Evolutionary conservation across 176 grass and related monocot genomes (phyloP).

Genomic region (Areca catechu): DNA sequence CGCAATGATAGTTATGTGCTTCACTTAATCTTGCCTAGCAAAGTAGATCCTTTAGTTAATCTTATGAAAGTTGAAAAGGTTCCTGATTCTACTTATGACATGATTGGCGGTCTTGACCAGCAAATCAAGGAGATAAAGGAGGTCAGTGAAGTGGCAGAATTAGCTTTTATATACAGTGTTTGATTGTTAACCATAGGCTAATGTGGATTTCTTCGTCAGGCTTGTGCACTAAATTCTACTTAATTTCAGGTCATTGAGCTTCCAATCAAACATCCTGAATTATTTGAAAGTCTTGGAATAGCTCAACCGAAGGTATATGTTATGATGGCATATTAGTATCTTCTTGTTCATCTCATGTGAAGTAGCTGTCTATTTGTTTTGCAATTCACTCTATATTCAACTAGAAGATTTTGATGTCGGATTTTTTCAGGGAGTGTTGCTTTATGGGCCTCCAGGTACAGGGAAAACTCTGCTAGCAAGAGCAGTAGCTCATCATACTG

Average conservation of each 20-base stretch:
- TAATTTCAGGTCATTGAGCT: conserved; percentile 87
- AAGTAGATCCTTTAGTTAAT: conserved; percentile 95
- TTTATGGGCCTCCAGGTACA: conserved; percentile 94
- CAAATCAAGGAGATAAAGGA: conserved; percentile 99
- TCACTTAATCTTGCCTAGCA: conserved; percentile 83
- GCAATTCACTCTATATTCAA: neutral
- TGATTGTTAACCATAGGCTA: too few species aligned
- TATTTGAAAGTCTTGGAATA: conserved; percentile 97
- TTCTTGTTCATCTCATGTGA: neutral
- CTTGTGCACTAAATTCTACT: neutral
- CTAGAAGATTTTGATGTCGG: neutral
- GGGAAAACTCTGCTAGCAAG: conserved; percentile 92
- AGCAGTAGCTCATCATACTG: conserved; percentile 96
- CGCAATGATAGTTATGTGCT: conserved; percentile 97
- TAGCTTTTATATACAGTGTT: neutral
- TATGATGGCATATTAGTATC: too few species aligned
- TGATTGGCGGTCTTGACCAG: conserved; percentile 99
- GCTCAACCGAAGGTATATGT: conserved; percentile 83
- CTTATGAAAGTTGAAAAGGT: conserved; percentile 99
- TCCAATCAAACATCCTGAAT: conserved; percentile 96
- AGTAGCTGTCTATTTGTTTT: neutral
- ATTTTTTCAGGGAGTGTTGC: conserved; percentile 77
- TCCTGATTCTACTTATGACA: conserved; percentile 99
- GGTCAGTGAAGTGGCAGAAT: conserved; percentile 31
- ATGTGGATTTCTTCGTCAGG: too few species aligned